These are phyloP conservation scores for Stephania cephalantha DNA, from an alignment of 164 flowering plant species.

Conservation along the genomic window DNA sequence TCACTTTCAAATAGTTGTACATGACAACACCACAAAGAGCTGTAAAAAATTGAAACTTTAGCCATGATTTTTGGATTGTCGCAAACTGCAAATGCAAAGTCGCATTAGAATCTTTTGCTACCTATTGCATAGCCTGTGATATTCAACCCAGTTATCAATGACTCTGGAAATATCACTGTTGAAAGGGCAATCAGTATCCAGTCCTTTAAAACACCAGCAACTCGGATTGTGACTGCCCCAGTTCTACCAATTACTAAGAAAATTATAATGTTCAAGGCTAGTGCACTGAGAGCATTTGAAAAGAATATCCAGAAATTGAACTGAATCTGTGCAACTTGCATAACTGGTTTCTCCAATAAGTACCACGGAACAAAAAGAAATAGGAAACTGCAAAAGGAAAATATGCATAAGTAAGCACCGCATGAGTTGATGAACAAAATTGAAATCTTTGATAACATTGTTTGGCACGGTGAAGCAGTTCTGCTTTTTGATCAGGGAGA, in stretches of 20 bases:
- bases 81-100: background rate
- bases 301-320: constrained; percentile 96
- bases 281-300: constrained; percentile 86
- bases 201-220: constrained; percentile 96
- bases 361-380: constrained; percentile 92
- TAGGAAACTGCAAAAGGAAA: constrained; percentile 59
- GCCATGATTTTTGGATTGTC: background rate
- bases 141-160: constrained; percentile 82
- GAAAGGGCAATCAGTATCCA: constrained; percentile 98
- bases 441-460: background rate
- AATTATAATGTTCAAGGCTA: constrained; percentile 90
- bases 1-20: constrained; percentile 93
- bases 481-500: too few species aligned
- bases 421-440: background rate
- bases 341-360: constrained; percentile 70
- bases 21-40: constrained; percentile 93
- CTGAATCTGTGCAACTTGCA: constrained; percentile 80
- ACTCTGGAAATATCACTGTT: constrained; percentile 91
- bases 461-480: too few species aligned
- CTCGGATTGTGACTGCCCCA: constrained; percentile 92
- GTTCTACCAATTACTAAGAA: constrained; percentile 96
- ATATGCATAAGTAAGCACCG: constrained; percentile 13
- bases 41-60: constrained; percentile 23
- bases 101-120: constrained; percentile 17
- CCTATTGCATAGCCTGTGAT: constrained; percentile 94